Evolutionary conservation across 1,139 yeast species (phyloP).

Genomic region (Torulaspora pretoriensis): DNA sequence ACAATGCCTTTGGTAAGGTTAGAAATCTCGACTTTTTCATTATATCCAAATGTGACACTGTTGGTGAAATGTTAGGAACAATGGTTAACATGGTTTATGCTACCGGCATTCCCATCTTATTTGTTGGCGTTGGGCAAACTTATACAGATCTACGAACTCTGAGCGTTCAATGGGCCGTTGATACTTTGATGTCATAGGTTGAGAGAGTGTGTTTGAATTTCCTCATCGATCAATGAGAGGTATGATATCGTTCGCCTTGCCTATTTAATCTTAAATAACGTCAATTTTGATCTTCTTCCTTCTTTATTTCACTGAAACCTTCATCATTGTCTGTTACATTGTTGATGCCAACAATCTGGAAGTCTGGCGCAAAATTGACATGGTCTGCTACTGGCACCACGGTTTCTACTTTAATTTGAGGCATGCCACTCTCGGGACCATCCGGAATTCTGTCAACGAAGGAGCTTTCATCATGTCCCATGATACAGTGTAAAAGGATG

Average conservation of each 20-base stretch:
- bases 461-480: conserved; percentile 45
- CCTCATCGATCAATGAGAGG: background rate
- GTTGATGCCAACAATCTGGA: conserved; percentile 51
- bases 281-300: conserved; percentile 14
- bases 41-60: conserved; percentile 94
- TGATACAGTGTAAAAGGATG: conserved; percentile 56
- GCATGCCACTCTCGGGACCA: conserved; percentile 86
- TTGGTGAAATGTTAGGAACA: conserved; percentile 93
- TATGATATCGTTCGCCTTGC: background rate
- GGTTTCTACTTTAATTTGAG: conserved; percentile 63
- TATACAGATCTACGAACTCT: conserved; percentile 92
- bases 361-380: conserved; percentile 55
- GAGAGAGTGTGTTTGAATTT: background rate
- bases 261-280: background rate
- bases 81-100: conserved; percentile 98
- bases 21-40: conserved; percentile 85
- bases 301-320: conserved; percentile 14
- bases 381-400: conserved; percentile 49
- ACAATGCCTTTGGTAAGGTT: conserved; percentile 84
- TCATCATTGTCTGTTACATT: conserved; percentile 25
- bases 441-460: conserved; percentile 48
- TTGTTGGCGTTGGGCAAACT: conserved; percentile 96
- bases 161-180: conserved; percentile 90
- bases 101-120: conserved; percentile 89
- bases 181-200: conserved; percentile 58